phyloP scores from a whole-genome alignment of 768 basidiomycete species.

The Lactarius vividus region DNA sequence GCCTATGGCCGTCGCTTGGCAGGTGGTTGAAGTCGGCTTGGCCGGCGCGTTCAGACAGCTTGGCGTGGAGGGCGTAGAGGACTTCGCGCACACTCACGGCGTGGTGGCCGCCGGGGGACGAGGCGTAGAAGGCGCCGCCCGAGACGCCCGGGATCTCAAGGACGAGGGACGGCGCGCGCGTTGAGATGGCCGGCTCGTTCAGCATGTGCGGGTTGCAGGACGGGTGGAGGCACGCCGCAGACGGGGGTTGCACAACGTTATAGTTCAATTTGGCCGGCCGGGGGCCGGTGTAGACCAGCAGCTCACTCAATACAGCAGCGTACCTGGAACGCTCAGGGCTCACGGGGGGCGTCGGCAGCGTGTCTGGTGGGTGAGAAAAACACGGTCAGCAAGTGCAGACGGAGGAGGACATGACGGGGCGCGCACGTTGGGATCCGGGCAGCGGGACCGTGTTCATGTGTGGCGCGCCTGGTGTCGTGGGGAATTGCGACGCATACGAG shows the following conservation, averaged over 20 bases:
- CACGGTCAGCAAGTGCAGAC: not conserved
- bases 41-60: conserved; percentile 17
- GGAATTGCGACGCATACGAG: not conserved
- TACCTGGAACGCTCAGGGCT: conserved; percentile 24
- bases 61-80: conserved; percentile 19
- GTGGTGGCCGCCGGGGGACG: conserved; percentile 5
- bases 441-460: conserved; percentile 25
- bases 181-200: conserved; percentile 23
- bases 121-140: conserved; percentile 20
- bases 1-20: conserved; percentile 16
- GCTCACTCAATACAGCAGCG: conserved; percentile 19
- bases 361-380: not conserved
- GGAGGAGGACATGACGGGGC: not conserved
- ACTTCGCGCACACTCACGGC: conserved; percentile 25
- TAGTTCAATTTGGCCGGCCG: conserved; percentile 19
- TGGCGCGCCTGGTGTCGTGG: conserved; percentile 26
- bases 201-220: conserved; percentile 17
- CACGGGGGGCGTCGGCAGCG: conserved; percentile 22
- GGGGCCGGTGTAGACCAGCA: conserved; percentile 21
- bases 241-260: conserved; percentile 20
- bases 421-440: conserved; percentile 15
- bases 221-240: conserved; percentile 20
- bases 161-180: conserved; percentile 15
- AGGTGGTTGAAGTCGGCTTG: conserved; percentile 18
- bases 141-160: conserved; percentile 22